phyloP scores from a whole-genome alignment of 2,329 filamentous ascomycete species.

The Xylaria sp. region DNA sequence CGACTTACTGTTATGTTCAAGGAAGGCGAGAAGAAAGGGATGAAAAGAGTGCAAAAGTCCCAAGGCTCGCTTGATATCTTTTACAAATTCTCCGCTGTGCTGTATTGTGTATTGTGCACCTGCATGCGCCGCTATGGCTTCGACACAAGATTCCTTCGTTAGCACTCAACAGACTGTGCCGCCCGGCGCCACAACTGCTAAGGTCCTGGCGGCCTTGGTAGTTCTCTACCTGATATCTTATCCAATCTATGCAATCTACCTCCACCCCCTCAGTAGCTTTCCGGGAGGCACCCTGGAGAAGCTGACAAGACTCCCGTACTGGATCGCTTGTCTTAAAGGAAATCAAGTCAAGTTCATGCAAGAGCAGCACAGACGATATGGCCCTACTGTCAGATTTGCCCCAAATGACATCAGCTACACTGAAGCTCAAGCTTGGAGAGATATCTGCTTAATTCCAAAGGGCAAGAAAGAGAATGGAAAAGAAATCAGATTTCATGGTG shows the following conservation, averaged over 20 bases:
- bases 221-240: slow-evolving; percentile 20
- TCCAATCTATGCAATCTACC: slow-evolving; percentile 31
- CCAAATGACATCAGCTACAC: slow-evolving; percentile 33
- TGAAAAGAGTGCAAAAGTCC: neutral
- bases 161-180: neutral
- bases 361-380: slow-evolving; percentile 28
- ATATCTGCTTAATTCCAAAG: slow-evolving; percentile 12
- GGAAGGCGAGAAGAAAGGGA: neutral
- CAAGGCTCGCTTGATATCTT: slow-evolving; percentile 1
- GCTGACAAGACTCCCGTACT: slow-evolving; percentile 33
- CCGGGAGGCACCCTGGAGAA: slow-evolving; percentile 31
- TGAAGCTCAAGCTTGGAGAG: slow-evolving; percentile 27
- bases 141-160: slow-evolving; percentile 6
- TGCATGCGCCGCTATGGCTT: slow-evolving; percentile 14
- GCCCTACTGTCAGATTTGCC: slow-evolving; percentile 27
- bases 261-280: slow-evolving; percentile 34
- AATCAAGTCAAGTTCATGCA: slow-evolving; percentile 26
- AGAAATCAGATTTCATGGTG: slow-evolving; percentile 12
- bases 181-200: neutral
- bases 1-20: neutral
- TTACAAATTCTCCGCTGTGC: slow-evolving; percentile 5
- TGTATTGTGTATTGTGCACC: neutral
- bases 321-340: slow-evolving; percentile 29
- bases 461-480: slow-evolving; percentile 22
- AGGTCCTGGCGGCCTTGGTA: slow-evolving; percentile 5